Evolutionary conservation across 768 basidiomycete genomes (phyloP), one percentile per base, ranked within the genome.

Genomic region (Chiua virens): DNA sequence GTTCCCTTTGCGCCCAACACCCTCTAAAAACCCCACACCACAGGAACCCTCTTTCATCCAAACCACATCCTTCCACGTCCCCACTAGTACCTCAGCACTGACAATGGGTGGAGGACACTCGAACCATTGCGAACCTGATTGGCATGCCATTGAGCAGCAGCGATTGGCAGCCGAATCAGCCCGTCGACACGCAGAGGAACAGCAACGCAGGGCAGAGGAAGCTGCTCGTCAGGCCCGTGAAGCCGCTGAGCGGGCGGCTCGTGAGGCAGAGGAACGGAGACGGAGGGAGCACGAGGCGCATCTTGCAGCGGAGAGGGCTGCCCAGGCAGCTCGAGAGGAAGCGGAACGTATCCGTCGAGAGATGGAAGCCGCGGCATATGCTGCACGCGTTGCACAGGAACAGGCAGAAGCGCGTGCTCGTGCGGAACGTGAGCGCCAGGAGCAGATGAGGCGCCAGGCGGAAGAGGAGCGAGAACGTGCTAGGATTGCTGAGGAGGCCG

Each of bases 51-150:
- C 20, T 15, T 10, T 8, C 27, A 34, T 5, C 13, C 34, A 4
- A 10, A 23, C 37, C 27, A 17, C 21, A 41, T 23, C 15, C 22
- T 41, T 46, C 17, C 21, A 36, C 35, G 20, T 5, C 8, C 8
- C 32, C 25, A 22, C 15, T 21, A 22, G 15, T 40, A 21, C 17
- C 7, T 9, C 25, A 23, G 0, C 18, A 5, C 10, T 25, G 22
- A 41, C 50, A 15, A 69, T 69, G 65, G 67, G 67, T 13, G 65
- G 59, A 18, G 53, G 54, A 10, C 57, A 62, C n/a, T 67, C 66
- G 10, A 59, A 36, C 21, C 59, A 67, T 25, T 47, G 41, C 4
- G 61, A 62, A 42, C 65, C 57, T 1, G 52, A 60, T 10, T 64
- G 67, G 57, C 47, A 27, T 8, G 59, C 62, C 25, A 67, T 62